Conservation (phyloP, 345 rosid genomes). For the Geranium brycei region DNA sequence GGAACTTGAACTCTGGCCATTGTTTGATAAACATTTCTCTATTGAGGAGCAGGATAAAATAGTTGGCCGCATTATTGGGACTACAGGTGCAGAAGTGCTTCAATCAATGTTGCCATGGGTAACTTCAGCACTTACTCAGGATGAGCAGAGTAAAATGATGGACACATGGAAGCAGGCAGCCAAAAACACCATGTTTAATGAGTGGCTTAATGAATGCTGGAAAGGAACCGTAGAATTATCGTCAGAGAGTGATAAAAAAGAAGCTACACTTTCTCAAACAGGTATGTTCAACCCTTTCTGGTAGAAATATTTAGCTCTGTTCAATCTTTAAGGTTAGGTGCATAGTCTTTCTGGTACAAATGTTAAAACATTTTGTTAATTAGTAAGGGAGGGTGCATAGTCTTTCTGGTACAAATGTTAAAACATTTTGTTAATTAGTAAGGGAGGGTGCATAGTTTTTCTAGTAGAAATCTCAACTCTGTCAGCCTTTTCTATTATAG, state of each 20-base stretch:
- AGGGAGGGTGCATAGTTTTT: no score
- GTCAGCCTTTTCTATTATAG: slow-evolving; percentile 17
- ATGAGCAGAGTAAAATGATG: slow-evolving; percentile 88
- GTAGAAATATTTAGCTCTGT: no score
- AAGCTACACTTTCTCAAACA: slow-evolving; percentile 29
- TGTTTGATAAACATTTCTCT: slow-evolving; percentile 70
- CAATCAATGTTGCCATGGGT: slow-evolving; percentile 96
- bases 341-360: no score
- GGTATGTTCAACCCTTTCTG: slow-evolving; percentile 22
- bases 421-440: no score
- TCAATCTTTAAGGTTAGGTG: no score
- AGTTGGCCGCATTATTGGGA: slow-evolving; percentile 85
- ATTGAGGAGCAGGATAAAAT: slow-evolving; percentile 75
- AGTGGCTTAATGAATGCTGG: slow-evolving; percentile 84
- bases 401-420: no score
- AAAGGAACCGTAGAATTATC: slow-evolving; percentile 41
- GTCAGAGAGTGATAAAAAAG: slow-evolving; percentile 28
- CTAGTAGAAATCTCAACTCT: no score
- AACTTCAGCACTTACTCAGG: slow-evolving; percentile 73
- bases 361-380: no score
- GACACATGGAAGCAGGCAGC: slow-evolving; percentile 93
- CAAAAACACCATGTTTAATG: slow-evolving; percentile 84
- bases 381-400: no score
- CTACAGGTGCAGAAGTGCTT: slow-evolving; percentile 82
- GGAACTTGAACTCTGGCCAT: slow-evolving; percentile 83